These are phyloP conservation scores for Aurinia saxatilis DNA, from an alignment of 345 rosid species.

Conservation along the genomic window DNA sequence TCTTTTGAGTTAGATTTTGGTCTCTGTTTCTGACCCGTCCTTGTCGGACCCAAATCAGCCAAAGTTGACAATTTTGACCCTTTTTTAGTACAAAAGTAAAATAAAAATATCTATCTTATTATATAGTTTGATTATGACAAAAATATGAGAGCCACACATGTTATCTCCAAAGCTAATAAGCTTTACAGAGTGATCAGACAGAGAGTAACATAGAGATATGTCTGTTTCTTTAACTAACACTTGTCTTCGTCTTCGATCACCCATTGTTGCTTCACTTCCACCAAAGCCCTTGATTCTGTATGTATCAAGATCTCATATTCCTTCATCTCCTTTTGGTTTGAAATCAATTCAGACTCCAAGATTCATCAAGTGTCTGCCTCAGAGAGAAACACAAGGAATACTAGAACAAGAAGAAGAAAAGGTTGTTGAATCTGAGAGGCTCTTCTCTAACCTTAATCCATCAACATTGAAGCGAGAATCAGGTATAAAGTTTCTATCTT, in stretches of 20 bases:
- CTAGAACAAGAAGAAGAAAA: constrained; percentile 12
- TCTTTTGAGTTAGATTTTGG: neutral
- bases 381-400: constrained; percentile 20
- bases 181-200: neutral
- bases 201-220: constrained; percentile 18
- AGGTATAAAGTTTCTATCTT: constrained; percentile 30
- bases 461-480: constrained; percentile 76
- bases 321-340: neutral
- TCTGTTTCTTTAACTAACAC: constrained; percentile 10
- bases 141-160: constrained; percentile 27
- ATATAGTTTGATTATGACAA: no score
- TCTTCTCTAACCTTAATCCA: constrained; percentile 78
- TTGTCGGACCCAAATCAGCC: constrained; percentile 26
- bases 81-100: neutral
- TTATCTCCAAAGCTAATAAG: constrained; percentile 4
- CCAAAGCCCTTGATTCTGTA: neutral
- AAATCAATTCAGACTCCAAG: constrained; percentile 12
- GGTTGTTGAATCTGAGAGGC: constrained; percentile 71
- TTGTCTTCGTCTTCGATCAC: constrained; percentile 20
- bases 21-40: constrained; percentile 27
- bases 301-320: neutral
- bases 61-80: neutral
- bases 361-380: constrained; percentile 39
- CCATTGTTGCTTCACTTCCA: neutral
- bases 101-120: no score